Conservation (phyloP, 192 early-diverging fungal species). For the Gryganskiella cystojenkinii region DNA sequence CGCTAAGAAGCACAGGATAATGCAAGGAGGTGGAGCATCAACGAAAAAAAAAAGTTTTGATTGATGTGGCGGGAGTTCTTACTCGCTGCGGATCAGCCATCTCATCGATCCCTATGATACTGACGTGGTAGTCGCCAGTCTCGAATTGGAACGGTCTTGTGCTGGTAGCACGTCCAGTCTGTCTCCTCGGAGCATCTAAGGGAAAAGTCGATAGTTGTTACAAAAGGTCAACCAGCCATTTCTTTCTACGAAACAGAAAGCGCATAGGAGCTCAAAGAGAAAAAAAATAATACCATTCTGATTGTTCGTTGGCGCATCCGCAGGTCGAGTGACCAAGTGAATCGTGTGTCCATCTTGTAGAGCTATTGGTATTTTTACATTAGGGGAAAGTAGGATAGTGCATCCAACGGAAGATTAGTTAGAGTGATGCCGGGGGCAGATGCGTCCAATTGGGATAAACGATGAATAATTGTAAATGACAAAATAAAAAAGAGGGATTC, state of each 20-base stretch:
- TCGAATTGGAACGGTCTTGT: slow-evolving; percentile 8
- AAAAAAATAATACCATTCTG: slow-evolving; percentile 52
- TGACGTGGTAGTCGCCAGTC: slow-evolving; percentile 22
- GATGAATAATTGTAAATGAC: slow-evolving; percentile 45
- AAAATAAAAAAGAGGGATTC: neutral
- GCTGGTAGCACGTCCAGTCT: slow-evolving; percentile 1
- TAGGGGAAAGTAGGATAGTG: neutral
- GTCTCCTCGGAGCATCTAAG: slow-evolving; percentile 23
- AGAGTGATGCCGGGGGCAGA: neutral
- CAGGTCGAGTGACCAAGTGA: slow-evolving; percentile 61
- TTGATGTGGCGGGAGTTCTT: too few species aligned
- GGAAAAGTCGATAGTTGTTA: neutral
- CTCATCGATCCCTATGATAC: slow-evolving; percentile 36
- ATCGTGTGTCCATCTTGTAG: slow-evolving; percentile 61
- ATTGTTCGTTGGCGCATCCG: slow-evolving; percentile 57
- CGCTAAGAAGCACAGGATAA: neutral
- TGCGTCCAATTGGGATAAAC: slow-evolving; percentile 17
- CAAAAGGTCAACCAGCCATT: neutral
- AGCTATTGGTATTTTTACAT: slow-evolving; percentile 16
- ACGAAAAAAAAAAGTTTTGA: too few species aligned
- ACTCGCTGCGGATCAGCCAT: slow-evolving; percentile 14
- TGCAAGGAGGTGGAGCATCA: too few species aligned
- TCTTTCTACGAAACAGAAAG: neutral
- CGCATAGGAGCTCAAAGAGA: too few species aligned
- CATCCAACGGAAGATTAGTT: neutral